Evolutionary conservation across 2,329 filamentous ascomycete genomes (phyloP), one percentile per base, ranked within the genome.

Genomic region (Aspergillus proliferans): DNA sequence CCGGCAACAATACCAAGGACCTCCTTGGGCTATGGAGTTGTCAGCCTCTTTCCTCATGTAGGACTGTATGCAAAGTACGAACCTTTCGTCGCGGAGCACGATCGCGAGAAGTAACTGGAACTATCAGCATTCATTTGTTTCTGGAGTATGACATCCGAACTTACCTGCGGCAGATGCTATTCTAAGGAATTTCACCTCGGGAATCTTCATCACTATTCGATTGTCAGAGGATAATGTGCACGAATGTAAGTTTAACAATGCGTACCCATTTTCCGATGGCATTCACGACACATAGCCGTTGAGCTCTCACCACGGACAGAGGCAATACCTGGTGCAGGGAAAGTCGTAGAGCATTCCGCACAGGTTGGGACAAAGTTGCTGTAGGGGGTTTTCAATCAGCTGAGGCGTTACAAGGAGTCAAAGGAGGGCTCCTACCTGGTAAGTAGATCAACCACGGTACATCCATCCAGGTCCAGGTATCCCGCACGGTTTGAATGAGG

Each of bases 291-390:
- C 34, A 88, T 79, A 50, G 88, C 87, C 60, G 83, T 84, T 19
- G 82, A 80, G 15, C 81, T 81, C 51, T 92, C 87, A 42, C 87
- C 87, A 22, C 85, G 78, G 5, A 92, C 86, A 4, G 86, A 83
- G 14, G 84, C 77, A 30, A 93, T 77, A 1, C 86, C 87, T 15
- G 78, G 76, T 7, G 67, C 63, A 3, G 79, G 78, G 53, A 83
- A 81, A 1, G 81, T 60, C 0, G 83, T 86, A 26, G 88, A 93
- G 69, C 88, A 94, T 60, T 80, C 77, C 1, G 80, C 78, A 65
- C 88, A 94, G 0, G 86, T 91, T 14, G 88, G 88, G 26, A 87
- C 71, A 70, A 94, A 92, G 38, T 82, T 84, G 67, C 86, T 90
- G 47, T 43, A 42, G 9, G 15, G 2, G 4, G 4, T 2, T 12